Evolutionary conservation across 2,329 filamentous ascomycete species (phyloP), one percentile per base, ranked within the genome.

Genomic region (Juglanconis oblonga): DNA sequence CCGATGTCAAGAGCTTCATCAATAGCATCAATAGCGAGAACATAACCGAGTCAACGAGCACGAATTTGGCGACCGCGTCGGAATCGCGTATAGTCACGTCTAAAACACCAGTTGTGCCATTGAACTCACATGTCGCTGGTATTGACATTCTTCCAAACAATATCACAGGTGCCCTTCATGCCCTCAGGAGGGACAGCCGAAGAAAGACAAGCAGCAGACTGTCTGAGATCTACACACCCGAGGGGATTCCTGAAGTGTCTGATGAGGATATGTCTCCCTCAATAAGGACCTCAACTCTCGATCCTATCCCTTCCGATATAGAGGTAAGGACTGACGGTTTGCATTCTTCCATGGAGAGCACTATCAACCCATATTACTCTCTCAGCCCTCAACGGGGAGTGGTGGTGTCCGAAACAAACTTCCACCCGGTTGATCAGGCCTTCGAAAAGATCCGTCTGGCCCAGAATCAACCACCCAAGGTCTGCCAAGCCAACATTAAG

Each of bases 191-290:
- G 8, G 24, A 48, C 45, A 45, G 51, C 14, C 45, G 48, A 35
- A 40, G 57, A 32, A 55, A 50, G n/a, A 51, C 57, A 11, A 55
- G 57, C 51, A 55, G 51, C 29, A n/a, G 50, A 5, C 32, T 55
- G n/a, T 55, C 57, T 13, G 57, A 55, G 7, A 50, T 59, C 2
- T 48, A 14, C 50, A 42, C 50, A 1, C 40, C 50, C n/a, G 57
- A 44, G 33, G 47, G 52, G 4, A 59, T 50, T 29, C n/a, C 32
- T 9, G 57, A 45, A 33, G 44, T 38, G 14, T 35, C 44, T 36
- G 51, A 55, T 1, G 35, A 59, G 10, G 51, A 50, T 14, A 7
- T 17, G 2, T 44, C 35, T 44, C 38, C 29, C 3, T 55, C 29
- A 3, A 7, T 11, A 8, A 4, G n/a, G 4, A 44, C n/a, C 1